A percentile compares a stretch with the other conserved stretches of the same genome.
These are phyloP conservation scores for Mediolabrus comicus DNA, from an alignment of 108 stramenopile species.

Conservation along the genomic window DNA sequence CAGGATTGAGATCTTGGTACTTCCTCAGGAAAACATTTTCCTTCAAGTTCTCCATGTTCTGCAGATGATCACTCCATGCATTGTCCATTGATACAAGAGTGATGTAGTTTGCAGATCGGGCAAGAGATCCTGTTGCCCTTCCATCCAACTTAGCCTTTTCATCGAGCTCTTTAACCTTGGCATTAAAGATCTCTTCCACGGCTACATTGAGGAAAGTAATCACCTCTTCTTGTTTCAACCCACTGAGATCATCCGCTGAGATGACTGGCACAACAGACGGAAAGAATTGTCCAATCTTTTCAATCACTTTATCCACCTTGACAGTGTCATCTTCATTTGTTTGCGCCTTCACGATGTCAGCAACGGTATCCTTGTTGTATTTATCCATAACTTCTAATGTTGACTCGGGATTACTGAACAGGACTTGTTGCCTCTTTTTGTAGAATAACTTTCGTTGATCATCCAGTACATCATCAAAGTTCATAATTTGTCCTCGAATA, in stretches of 20 bases:
- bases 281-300: slow-evolving; percentile 84
- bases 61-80: slow-evolving; percentile 89
- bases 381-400: slow-evolving; percentile 57
- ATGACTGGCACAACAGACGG: slow-evolving; percentile 60
- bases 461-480: slow-evolving; percentile 85
- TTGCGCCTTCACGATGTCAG: slow-evolving; percentile 81
- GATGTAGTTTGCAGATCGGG: slow-evolving; percentile 86
- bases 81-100: slow-evolving; percentile 88
- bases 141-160: slow-evolving; percentile 59
- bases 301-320: slow-evolving; percentile 69
- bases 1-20: slow-evolving; percentile 74
- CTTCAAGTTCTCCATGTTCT: slow-evolving; percentile 84
- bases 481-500: slow-evolving; percentile 79
- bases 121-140: slow-evolving; percentile 60
- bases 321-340: slow-evolving; percentile 57
- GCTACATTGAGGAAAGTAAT: slow-evolving; percentile 60
- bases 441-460: slow-evolving; percentile 78
- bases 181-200: slow-evolving; percentile 71
- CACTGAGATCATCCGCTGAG: slow-evolving; percentile 44
- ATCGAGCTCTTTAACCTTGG: slow-evolving; percentile 59
- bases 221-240: slow-evolving; percentile 52
- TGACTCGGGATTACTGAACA: slow-evolving; percentile 60
- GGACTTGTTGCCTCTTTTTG: slow-evolving; percentile 55
- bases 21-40: slow-evolving; percentile 79
- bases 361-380: slow-evolving; percentile 67